Conservation (phyloP, 352 stramenopile species). For the Albugo candida region DNA sequence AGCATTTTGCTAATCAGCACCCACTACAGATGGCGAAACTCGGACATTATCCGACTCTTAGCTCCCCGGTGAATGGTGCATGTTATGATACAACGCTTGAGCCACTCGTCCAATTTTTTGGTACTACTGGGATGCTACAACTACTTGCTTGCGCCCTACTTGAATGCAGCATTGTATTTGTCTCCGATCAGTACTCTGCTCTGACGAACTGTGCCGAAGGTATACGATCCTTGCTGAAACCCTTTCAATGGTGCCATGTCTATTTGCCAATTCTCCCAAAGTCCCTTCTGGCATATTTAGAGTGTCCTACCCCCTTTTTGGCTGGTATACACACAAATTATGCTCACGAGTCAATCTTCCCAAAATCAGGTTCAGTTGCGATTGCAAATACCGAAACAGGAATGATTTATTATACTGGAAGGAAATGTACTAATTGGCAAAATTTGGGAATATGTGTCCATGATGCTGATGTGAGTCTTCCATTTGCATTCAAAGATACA, state of each 20-base stretch:
- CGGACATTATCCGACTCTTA: neutral
- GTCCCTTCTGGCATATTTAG: constrained; percentile 67
- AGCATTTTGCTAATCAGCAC: neutral
- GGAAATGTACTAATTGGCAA: constrained; percentile 33
- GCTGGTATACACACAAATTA: constrained; percentile 66
- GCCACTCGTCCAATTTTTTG: constrained; percentile 50
- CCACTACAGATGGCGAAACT: neutral
- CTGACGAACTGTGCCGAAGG: constrained; percentile 67
- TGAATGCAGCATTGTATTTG: constrained; percentile 76
- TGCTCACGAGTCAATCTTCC: constrained; percentile 30
- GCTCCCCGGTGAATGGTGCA: constrained; percentile 9
- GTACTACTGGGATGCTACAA: constrained; percentile 39
- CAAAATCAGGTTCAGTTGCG: constrained; percentile 43
- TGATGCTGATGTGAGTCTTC: constrained; percentile 21
- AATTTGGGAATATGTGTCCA: constrained; percentile 19
- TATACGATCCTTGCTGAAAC: constrained; percentile 65
- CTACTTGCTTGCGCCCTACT: constrained; percentile 63
- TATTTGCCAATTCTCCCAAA: constrained; percentile 76
- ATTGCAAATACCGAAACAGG: constrained; percentile 53
- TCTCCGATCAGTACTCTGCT: constrained; percentile 64
- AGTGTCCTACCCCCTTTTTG: constrained; percentile 80
- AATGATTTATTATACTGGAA: constrained; percentile 46
- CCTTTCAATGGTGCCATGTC: constrained; percentile 80
- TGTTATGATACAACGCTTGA: constrained; percentile 45
- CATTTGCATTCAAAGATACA: constrained; percentile 25